Conservation (phyloP, 179 eudicot species). For the Nepenthes alata region DNA sequence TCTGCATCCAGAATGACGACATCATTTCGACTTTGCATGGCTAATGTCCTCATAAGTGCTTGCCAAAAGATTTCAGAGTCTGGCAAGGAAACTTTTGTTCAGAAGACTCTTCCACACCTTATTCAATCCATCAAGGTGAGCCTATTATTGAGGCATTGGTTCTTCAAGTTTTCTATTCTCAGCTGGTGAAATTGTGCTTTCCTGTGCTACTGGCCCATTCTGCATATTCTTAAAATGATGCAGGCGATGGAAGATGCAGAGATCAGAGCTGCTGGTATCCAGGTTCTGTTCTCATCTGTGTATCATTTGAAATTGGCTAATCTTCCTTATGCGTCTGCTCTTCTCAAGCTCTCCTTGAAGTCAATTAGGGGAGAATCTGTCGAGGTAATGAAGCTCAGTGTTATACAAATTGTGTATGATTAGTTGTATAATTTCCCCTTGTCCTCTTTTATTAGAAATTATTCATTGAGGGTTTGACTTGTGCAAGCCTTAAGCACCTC, state of each 20-base stretch:
- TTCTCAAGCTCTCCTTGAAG: conserved; percentile 35
- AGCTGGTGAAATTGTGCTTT: neutral
- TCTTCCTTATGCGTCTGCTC: conserved; percentile 42
- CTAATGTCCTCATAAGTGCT: conserved; percentile 74
- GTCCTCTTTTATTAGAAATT: neutral
- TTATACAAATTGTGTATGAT: neutral
- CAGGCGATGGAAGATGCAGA: conserved; percentile 34
- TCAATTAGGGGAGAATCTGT: conserved; percentile 43
- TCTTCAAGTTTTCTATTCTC: neutral
- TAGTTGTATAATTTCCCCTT: neutral
- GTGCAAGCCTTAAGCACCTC: neutral
- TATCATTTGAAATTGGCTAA: conserved; percentile 42
- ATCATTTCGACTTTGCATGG: conserved; percentile 75
- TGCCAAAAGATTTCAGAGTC: conserved; percentile 58
- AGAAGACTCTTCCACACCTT: conserved; percentile 33
- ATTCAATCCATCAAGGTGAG: conserved; percentile 38
- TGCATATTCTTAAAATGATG: conserved; percentile 1
- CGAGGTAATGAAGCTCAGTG: conserved; percentile 26
- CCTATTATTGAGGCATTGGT: conserved; percentile 1
- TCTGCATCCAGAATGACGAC: conserved; percentile 6
- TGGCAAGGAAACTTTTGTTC: conserved; percentile 42
- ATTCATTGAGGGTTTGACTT: neutral
- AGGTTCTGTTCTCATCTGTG: conserved; percentile 54
- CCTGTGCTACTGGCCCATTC: neutral
- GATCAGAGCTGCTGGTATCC: conserved; percentile 59